Percentiles rank a stretch among this genome's conserved stretches.
Conservation (phyloP, 768 basidiomycete species). For the Termitomyces sp. region DNA sequence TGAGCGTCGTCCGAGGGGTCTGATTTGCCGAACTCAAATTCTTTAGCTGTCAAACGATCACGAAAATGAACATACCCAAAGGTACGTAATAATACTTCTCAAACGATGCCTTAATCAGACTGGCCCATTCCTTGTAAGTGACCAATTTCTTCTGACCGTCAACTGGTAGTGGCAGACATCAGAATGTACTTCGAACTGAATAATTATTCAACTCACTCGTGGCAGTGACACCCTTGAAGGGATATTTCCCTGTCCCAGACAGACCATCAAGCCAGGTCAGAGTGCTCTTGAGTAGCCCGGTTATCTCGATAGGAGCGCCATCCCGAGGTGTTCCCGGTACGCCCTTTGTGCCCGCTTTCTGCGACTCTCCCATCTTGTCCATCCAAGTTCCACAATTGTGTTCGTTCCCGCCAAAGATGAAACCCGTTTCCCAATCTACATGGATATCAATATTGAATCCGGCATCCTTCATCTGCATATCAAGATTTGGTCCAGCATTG, state of each 20-base stretch:
- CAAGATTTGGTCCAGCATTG: slow-evolving; percentile 95
- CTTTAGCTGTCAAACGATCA: background rate
- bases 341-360: slow-evolving; percentile 89
- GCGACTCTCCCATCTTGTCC: slow-evolving; percentile 98
- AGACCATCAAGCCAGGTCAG: slow-evolving; percentile 82
- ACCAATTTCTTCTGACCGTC: slow-evolving; percentile 62
- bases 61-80: slow-evolving; percentile 38
- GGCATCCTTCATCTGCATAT: slow-evolving; percentile 90
- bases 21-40: slow-evolving; percentile 19
- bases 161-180: slow-evolving; percentile 36
- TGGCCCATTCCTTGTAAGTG: slow-evolving; percentile 87
- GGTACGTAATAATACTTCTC: slow-evolving; percentile 92
- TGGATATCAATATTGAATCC: slow-evolving; percentile 92
- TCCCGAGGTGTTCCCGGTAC: slow-evolving; percentile 95
- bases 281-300: slow-evolving; percentile 88
- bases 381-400: slow-evolving; percentile 94
- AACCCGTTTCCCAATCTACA: slow-evolving; percentile 95
- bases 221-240: slow-evolving; percentile 84
- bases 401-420: slow-evolving; percentile 82
- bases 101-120: slow-evolving; percentile 80
- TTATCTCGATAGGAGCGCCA: slow-evolving; percentile 94
- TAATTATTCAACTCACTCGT: slow-evolving; percentile 45
- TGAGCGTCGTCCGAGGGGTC: slow-evolving; percentile 67
- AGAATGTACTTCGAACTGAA: background rate
- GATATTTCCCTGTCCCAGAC: slow-evolving; percentile 63